phyloP scores from a whole-genome alignment of 345 rosid species.

The Eucalyptus cloeziana region DNA sequence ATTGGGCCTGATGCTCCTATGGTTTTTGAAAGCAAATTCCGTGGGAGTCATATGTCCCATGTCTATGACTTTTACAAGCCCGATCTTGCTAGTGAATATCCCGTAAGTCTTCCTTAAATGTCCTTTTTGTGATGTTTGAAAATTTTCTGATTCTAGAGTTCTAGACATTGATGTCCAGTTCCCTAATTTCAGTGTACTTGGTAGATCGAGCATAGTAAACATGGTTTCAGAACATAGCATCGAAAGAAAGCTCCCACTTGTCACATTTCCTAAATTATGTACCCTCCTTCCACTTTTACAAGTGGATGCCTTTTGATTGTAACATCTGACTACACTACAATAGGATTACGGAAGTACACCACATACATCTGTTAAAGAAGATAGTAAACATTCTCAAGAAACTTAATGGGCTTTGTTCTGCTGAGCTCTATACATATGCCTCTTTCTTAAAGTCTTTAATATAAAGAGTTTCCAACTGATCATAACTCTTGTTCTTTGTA shows the following conservation, averaged over 20 bases:
- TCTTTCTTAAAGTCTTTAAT: neutral
- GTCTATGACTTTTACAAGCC: conserved; percentile 99
- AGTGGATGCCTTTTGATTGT: neutral
- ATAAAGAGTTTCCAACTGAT: neutral
- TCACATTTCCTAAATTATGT: neutral
- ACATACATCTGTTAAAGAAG: neutral
- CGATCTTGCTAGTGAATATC: conserved; percentile 98
- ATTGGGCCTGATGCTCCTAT: conserved; percentile 96
- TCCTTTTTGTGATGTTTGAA: neutral
- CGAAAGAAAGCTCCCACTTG: neutral
- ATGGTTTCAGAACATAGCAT: neutral
- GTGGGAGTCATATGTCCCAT: conserved; percentile 98
- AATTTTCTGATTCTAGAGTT: neutral
- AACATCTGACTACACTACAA: neutral
- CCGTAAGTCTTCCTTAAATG: conserved; percentile 29
- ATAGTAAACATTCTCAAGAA: neutral
- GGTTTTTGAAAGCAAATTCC: conserved; percentile 82
- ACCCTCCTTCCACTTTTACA: neutral
- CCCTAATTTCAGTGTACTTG: neutral
- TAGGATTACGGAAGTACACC: neutral
- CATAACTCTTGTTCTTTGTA: neutral
- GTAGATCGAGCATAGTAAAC: neutral
- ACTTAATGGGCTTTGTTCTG: neutral
- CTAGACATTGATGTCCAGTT: neutral
- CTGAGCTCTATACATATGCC: neutral